Conservation (phyloP, 2,329 filamentous ascomycete species). For the Stagonosporopsis rhizophila region DNA sequence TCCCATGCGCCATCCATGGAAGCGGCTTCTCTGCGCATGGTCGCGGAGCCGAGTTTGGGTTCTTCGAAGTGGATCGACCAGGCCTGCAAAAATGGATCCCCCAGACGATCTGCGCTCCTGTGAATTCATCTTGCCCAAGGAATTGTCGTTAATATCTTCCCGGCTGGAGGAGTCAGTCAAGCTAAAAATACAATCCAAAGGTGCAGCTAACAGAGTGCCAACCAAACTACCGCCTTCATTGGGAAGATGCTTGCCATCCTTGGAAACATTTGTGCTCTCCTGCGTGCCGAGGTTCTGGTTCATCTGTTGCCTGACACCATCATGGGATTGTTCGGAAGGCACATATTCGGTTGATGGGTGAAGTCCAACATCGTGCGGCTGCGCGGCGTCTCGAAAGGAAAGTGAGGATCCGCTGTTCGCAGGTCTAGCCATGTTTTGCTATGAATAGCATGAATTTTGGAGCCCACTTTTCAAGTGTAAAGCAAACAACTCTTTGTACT, state of each 20-base stretch:
- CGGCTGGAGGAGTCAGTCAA: not conserved
- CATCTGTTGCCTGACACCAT: not conserved
- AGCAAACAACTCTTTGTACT: not conserved
- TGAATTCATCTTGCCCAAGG: not conserved
- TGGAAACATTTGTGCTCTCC: not conserved
- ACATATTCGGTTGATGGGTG: not conserved
- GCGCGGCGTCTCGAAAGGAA: not conserved
- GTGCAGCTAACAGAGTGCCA: not conserved
- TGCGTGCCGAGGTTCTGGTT: not conserved
- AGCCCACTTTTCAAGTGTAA: not conserved
- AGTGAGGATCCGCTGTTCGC: not conserved
- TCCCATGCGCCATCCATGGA: conserved; percentile 31
- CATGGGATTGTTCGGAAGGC: not conserved
- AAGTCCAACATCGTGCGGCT: not conserved
- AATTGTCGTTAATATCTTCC: not conserved
- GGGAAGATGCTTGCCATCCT: not conserved
- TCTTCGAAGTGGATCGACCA: not conserved
- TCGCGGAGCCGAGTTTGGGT: not conserved
- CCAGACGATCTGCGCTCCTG: not conserved
- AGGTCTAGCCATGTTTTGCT: not conserved
- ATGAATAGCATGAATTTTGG: not conserved
- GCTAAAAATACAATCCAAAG: not conserved
- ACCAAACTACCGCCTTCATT: not conserved
- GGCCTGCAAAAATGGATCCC: not conserved
- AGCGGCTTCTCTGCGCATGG: not conserved